These are phyloP conservation scores for Quercus wislizeni DNA, from an alignment of 306 rosid species.

Conservation along the genomic window DNA sequence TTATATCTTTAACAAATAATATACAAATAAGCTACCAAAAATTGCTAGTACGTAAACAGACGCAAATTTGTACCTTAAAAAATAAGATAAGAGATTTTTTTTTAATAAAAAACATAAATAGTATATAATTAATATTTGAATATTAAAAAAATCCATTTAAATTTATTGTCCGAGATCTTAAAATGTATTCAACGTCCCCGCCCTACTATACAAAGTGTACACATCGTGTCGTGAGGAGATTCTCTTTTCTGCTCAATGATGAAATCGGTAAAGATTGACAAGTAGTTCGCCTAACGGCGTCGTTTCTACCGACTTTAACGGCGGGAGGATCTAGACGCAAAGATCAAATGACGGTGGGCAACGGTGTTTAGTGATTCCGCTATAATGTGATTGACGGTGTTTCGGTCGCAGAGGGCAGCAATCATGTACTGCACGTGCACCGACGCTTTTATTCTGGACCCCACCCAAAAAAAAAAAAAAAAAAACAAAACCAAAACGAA, in stretches of 20 bases:
- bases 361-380: neutral
- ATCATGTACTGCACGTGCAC: conserved; percentile 43
- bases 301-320: conserved; percentile 45
- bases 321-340: conserved; percentile 19
- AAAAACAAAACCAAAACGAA: neutral
- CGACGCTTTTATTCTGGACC: conserved; percentile 33
- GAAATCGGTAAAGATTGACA: neutral
- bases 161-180: no score
- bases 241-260: neutral
- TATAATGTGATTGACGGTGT: neutral
- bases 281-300: conserved; percentile 12
- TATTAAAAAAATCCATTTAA: no score
- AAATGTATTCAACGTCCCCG: no score
- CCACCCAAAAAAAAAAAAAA: neutral
- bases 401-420: neutral
- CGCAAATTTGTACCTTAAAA: no score
- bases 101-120: no score
- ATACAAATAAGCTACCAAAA: no score
- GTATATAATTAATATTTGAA: no score
- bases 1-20: no score
- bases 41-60: no score
- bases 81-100: no score
- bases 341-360: neutral
- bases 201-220: no score
- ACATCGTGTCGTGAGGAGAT: neutral